Base-by-base conservation (phyloP, 2,329 filamentous ascomycete species). In the Xylaria arbuscula region DNA sequence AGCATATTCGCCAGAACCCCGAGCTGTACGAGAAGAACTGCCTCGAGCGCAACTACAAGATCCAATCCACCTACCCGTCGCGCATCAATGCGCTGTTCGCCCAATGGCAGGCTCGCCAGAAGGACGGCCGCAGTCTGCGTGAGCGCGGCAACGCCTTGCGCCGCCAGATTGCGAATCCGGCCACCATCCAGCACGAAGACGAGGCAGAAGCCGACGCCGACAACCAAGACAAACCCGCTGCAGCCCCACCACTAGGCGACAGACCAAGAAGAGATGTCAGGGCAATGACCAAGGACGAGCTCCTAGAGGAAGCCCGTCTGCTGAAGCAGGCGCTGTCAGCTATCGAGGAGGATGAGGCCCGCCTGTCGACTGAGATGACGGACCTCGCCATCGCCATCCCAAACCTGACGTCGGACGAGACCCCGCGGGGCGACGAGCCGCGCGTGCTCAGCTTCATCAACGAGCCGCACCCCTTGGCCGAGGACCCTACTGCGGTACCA, bases 1-100 rank as follows among this genome's bases (percentile, higher is more conserved):
- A 93, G 79, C 91, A 96, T 82, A 97, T 99, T 79, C 94, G 94
- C 66, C 88, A 93, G 76, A 92, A 97, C 80, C 89, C 92, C 17
- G 88, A 90, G 15, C 86, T 97, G 17, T 92, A 98, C 83, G 87
- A 92, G 74, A 85, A 91, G 72, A 98, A 97, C 77, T 97, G 93
- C 81, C 79, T 91, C 68, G 90, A 94, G 73, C 90, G 96, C 73
- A 98, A 98, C 79, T 98, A 98, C 82, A 85, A 78, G 67, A 73
- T 79, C 32, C 86, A 88, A 71, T 82, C 86, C 45, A 75, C 80
- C 15, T 84, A 89, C 73, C 88, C 90, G 0, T 78, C 81, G 9
- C 85, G 82, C 62, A 92, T 92, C 73, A 81, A 83, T 62, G 78
- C 78, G 9, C 81, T 91, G 9, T 86, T 88, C 73, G 80, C 82